Evolutionary conservation across 805 yeast species (phyloP).

Genomic region (Saccharomyces kudriavzevii): DNA sequence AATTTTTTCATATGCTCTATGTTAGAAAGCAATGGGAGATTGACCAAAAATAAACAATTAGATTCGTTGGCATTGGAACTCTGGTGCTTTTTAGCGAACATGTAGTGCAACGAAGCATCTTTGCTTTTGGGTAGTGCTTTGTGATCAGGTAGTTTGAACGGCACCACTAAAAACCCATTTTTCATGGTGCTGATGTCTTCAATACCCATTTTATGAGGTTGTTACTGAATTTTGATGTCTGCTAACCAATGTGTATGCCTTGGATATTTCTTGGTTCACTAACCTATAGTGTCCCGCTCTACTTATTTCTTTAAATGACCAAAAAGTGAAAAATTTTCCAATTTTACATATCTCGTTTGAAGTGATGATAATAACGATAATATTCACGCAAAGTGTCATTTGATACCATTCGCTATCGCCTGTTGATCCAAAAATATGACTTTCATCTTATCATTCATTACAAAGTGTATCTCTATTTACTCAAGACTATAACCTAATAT

Average conservation of each 20-base stretch:
- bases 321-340: background rate
- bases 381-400: background rate
- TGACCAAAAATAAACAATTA: constrained; percentile 62
- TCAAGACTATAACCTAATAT: background rate
- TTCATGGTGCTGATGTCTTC: constrained; percentile 16
- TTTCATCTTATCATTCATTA: background rate
- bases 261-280: background rate
- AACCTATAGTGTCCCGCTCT: background rate
- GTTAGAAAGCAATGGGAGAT: constrained; percentile 60
- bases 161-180: constrained; percentile 31
- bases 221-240: background rate
- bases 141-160: constrained; percentile 24
- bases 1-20: constrained; percentile 46
- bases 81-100: constrained; percentile 60
- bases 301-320: background rate
- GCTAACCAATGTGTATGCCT: background rate
- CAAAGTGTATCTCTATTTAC: background rate
- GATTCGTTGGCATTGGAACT: constrained; percentile 36
- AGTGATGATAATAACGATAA: background rate
- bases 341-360: background rate
- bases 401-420: background rate
- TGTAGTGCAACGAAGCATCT: constrained; percentile 38
- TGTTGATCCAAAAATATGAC: background rate
- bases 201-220: background rate
- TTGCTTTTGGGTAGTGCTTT: constrained; percentile 8